phyloP scores from a whole-genome alignment of 176 grass and related monocot species.

The Carex scoparia region DNA sequence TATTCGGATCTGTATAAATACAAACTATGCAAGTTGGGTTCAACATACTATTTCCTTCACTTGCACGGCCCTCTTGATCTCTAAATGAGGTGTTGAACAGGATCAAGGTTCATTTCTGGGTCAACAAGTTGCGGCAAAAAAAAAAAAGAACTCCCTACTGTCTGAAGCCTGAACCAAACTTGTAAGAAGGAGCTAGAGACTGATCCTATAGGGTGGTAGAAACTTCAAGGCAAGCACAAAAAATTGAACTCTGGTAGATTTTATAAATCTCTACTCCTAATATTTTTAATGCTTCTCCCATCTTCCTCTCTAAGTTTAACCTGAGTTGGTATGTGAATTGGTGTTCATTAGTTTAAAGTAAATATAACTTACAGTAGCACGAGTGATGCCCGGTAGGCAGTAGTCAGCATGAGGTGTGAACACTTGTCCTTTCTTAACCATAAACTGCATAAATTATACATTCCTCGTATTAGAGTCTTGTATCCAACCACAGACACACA shows the following conservation, averaged over 20 bases:
- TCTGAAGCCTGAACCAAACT: background rate
- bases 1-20: background rate
- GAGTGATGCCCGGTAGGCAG: constrained; percentile 96
- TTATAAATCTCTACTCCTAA: background rate
- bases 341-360: background rate
- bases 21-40: background rate
- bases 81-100: background rate
- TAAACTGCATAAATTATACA: constrained; percentile 57
- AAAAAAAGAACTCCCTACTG: background rate
- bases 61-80: background rate
- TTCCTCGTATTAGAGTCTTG: background rate
- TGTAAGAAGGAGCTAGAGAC: background rate
- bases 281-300: background rate
- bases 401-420: constrained; percentile 98
- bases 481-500: background rate
- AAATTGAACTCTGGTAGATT: background rate
- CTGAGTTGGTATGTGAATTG: background rate
- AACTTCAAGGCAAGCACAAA: background rate
- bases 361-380: constrained; percentile 69
- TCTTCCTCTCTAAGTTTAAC: background rate
- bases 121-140: background rate
- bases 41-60: background rate
- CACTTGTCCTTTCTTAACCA: constrained; percentile 92
- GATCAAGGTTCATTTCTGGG: background rate
- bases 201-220: background rate